Percentiles rank a stretch among this genome's conserved stretches.
Conservation (phyloP, 2,329 filamentous ascomycete genomes). For the Dothidotthia symphoricarpi region DNA sequence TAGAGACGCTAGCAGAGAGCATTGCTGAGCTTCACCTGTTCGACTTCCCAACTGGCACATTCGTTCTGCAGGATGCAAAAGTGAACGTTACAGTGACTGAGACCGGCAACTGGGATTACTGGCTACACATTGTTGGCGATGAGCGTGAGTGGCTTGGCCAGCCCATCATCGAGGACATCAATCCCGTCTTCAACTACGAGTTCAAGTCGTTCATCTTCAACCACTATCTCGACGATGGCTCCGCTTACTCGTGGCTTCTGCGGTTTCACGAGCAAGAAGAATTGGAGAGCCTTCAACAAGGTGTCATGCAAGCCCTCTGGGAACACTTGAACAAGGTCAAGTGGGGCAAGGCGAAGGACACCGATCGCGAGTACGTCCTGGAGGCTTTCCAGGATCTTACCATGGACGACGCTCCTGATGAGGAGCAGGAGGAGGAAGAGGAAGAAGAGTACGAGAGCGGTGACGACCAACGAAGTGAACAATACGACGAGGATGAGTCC, state of each 20-base stretch:
- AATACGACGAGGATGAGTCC: slow-evolving; percentile 74
- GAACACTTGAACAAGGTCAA: slow-evolving; percentile 93
- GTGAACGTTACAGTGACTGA: slow-evolving; percentile 81
- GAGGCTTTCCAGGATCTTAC: slow-evolving; percentile 93
- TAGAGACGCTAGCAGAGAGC: slow-evolving; percentile 72
- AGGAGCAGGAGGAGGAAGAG: slow-evolving; percentile 55
- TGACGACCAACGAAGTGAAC: slow-evolving; percentile 68
- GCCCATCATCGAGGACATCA: slow-evolving; percentile 82
- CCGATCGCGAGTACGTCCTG: slow-evolving; percentile 89
- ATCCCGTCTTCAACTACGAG: slow-evolving; percentile 98
- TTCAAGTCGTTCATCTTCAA: slow-evolving; percentile 99
- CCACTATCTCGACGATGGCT: slow-evolving; percentile 83
- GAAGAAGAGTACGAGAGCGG: slow-evolving; percentile 63
- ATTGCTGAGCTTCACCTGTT: slow-evolving; percentile 87
- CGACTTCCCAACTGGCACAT: slow-evolving; percentile 83
- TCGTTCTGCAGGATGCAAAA: slow-evolving; percentile 72
- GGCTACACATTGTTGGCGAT: slow-evolving; percentile 78
- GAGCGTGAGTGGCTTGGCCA: slow-evolving; percentile 85
- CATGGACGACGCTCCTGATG: slow-evolving; percentile 73
- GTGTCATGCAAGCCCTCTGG: slow-evolving; percentile 93
- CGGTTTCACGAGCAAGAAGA: slow-evolving; percentile 82
- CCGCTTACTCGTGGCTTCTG: slow-evolving; percentile 91
- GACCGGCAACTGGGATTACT: slow-evolving; percentile 90
- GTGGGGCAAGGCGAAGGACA: slow-evolving; percentile 89
- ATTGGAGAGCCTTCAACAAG: slow-evolving; percentile 85